Evolutionary conservation across 495 filamentous ascomycete species (phyloP).

Genomic region (Daldinia vernicosa): DNA sequence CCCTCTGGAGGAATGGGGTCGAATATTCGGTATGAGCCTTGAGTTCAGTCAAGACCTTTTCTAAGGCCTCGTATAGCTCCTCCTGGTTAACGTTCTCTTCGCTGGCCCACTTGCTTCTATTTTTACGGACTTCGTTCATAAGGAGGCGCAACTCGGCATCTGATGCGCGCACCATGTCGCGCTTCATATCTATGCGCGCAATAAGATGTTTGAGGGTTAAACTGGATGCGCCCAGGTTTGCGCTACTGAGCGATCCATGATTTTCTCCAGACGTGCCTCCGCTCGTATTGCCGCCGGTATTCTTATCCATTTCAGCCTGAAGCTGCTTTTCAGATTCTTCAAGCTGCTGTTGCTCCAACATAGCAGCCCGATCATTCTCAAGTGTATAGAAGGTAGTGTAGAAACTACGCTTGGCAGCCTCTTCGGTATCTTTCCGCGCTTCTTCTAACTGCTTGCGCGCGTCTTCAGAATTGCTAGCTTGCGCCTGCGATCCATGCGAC

Average conservation of each 20-base stretch:
- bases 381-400: slow-evolving; percentile 92
- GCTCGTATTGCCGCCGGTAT: slow-evolving; percentile 56
- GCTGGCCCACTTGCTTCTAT: slow-evolving; percentile 97
- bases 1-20: slow-evolving; percentile 86
- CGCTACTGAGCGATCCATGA: slow-evolving; percentile 88
- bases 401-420: slow-evolving; percentile 87
- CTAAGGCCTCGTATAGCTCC: slow-evolving; percentile 94
- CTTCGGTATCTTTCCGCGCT: slow-evolving; percentile 91
- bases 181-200: slow-evolving; percentile 89
- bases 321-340: slow-evolving; percentile 96
- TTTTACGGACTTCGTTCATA: slow-evolving; percentile 97
- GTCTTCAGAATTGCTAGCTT: slow-evolving; percentile 78
- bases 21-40: slow-evolving; percentile 98
- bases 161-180: slow-evolving; percentile 84
- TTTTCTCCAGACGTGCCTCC: slow-evolving; percentile 60
- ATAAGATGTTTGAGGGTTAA: slow-evolving; percentile 96
- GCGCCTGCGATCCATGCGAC: slow-evolving; percentile 51
- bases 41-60: slow-evolving; percentile 94
- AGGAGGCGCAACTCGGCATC: slow-evolving; percentile 90
- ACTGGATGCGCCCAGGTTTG: slow-evolving; percentile 96
- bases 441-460: slow-evolving; percentile 92
- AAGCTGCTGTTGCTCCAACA: slow-evolving; percentile 96
- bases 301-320: slow-evolving; percentile 89
- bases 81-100: slow-evolving; percentile 97
- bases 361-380: slow-evolving; percentile 92